Evolutionary conservation across 371 early-diverging fungal species (phyloP).

Genomic region (Lichtheimia hyalospora): DNA sequence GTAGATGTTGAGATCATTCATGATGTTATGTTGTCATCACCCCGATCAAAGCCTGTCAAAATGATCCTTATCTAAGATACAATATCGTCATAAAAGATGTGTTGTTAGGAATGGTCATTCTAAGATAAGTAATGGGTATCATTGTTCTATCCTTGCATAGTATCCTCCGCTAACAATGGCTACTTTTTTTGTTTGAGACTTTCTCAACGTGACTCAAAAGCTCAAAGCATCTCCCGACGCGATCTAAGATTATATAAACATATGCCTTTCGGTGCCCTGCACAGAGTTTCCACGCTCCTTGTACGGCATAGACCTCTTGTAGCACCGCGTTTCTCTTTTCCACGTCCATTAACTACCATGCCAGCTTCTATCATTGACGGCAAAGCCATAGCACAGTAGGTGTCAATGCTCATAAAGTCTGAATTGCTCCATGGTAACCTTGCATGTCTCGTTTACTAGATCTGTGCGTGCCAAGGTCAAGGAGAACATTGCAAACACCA

Average conservation of each 20-base stretch:
- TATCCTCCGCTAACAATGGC: too few species aligned
- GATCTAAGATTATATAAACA: slow-evolving; percentile 7
- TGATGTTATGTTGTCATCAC: too few species aligned
- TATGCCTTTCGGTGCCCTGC: slow-evolving; percentile 8
- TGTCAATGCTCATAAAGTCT: not conserved
- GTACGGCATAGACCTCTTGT: not conserved
- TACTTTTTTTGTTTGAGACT: too few species aligned
- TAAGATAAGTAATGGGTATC: too few species aligned
- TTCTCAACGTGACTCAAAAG: not conserved
- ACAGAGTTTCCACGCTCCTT: slow-evolving; percentile 8
- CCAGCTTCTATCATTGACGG: slow-evolving; percentile 55
- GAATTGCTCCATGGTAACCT: not conserved
- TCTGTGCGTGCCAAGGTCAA: slow-evolving; percentile 60
- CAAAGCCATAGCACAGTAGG: slow-evolving; percentile 68
- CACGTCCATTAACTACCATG: slow-evolving; percentile 12
- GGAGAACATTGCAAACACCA: slow-evolving; percentile 62
- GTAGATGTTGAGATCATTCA: too few species aligned
- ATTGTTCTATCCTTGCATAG: too few species aligned
- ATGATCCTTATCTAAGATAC: too few species aligned
- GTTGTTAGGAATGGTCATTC: too few species aligned
- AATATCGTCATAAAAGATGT: too few species aligned
- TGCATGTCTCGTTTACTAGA: not conserved
- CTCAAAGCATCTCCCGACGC: not conserved
- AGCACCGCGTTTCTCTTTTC: not conserved
- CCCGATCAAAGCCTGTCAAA: too few species aligned